Percentiles rank a stretch among this genome's conserved stretches.
These are phyloP conservation scores for Pittosporum tobira DNA, from an alignment of 129 eudicot genomes.

Conservation along the genomic window DNA sequence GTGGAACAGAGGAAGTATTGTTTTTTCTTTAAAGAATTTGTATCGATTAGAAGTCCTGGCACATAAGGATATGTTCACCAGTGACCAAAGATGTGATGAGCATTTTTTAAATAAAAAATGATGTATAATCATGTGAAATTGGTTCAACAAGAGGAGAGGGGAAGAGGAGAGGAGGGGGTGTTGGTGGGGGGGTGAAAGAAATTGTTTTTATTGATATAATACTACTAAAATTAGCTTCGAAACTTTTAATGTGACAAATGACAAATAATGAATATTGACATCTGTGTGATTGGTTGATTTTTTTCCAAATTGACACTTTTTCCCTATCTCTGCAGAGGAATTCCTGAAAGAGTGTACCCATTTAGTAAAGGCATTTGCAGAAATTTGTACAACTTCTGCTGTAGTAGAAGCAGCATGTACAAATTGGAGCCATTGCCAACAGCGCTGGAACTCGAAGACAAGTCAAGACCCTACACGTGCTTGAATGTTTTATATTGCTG, in stretches of 20 bases:
- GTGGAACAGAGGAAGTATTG: too few species aligned
- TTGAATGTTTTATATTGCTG: conserved; percentile 59
- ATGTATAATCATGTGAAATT: too few species aligned
- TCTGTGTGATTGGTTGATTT: neutral
- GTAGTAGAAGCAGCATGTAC: conserved; percentile 38
- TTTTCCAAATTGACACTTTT: conserved; percentile 2
- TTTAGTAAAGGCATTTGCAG: conserved; percentile 79
- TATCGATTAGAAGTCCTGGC: neutral
- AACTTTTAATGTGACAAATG: conserved; percentile 6
- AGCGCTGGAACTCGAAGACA: conserved; percentile 60
- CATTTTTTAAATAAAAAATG: too few species aligned
- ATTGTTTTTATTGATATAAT: too few species aligned
- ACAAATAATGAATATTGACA: neutral
- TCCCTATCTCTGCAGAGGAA: conserved; percentile 37
- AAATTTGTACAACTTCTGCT: conserved; percentile 75
- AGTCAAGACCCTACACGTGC: conserved; percentile 60
- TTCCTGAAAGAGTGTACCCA: conserved; percentile 87
- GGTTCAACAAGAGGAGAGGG: too few species aligned
- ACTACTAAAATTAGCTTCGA: neutral
- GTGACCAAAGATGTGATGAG: neutral
- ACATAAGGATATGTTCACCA: neutral
- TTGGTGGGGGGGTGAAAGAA: too few species aligned
- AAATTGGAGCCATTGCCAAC: conserved; percentile 68
- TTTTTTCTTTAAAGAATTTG: neutral
- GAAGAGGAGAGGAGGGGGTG: too few species aligned